Base-by-base conservation (phyloP, 2,329 filamentous ascomycete species). In the Sarocladiaceae sp. region DNA sequence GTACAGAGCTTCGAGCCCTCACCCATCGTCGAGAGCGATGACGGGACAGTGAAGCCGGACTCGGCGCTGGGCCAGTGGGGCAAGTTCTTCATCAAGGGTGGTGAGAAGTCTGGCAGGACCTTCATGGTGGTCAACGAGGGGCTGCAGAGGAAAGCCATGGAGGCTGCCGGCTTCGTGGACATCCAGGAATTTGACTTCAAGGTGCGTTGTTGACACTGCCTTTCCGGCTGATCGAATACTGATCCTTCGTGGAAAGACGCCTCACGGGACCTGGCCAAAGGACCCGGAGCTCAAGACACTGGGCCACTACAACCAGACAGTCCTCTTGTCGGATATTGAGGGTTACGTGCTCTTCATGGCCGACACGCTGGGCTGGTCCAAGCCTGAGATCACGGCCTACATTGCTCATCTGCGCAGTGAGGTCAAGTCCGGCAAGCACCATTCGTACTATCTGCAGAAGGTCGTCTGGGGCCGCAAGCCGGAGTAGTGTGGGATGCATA, bases 271-370 rank as follows among this genome's bases (percentile, higher is more conserved):
- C 0, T 74, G 70, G 72, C 59, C 69, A 0, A 63, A 57, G 13
- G 63, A 73, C 18, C 51, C 57, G 1, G 62, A 58, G 12, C 58
- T 69, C n/a, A 70, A 67, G 48, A 60, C 68, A 45, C 58, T 70
- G 33, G 72, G 54, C 20, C 12, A 64, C 24, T 41, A 23, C 26
- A 34, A 21, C 4, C 53, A 57, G 20, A 41, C 58, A 9, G 56
- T 57, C 2, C 49, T 63, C 3, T 54, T 59, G 18, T 56, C 59
- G 24, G 61, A 64, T 16, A 53, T 58, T 20, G 60, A 63, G 44
- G 61, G 60, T 26, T 49, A 46, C 29, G 45, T 54, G 26, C 33
- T 42, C 6, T 60, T 55, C 41, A 55, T 65, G 20, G 44, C 47
- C 7, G 23, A 33, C 23, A 48, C 26, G 12, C 18, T 21, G 29